Conservation (phyloP, 2,329 filamentous ascomycete genomes). For the Septoria linicola region DNA sequence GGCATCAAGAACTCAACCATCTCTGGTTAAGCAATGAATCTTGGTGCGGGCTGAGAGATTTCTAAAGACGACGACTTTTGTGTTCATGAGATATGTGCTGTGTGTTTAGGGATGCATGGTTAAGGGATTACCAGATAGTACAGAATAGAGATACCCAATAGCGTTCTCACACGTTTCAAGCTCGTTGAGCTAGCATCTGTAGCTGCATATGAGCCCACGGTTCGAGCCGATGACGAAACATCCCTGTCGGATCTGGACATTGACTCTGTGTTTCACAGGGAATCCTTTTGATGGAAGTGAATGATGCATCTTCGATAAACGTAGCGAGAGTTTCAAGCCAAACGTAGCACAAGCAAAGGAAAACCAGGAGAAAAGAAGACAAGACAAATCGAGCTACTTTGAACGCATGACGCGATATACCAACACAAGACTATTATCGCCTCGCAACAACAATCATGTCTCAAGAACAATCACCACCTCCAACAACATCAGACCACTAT, state of each 20-base stretch:
- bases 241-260: background rate
- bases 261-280: background rate
- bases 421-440: background rate
- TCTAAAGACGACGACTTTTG: too few species aligned
- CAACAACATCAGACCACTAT: background rate
- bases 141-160: slow-evolving; percentile 1
- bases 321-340: background rate
- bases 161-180: background rate
- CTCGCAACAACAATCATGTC: background rate
- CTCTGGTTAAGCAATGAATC: too few species aligned
- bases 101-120: too few species aligned
- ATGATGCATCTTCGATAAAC: background rate
- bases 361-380: too few species aligned
- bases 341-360: background rate
- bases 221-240: background rate
- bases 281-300: background rate
- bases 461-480: background rate
- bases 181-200: background rate
- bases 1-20: background rate
- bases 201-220: slow-evolving; percentile 4
- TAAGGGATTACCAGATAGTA: too few species aligned
- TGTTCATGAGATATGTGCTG: too few species aligned
- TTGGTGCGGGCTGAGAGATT: too few species aligned
- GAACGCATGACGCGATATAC: too few species aligned
- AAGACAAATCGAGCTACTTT: too few species aligned